phyloP scores from a whole-genome alignment of 2,329 filamentous ascomycete species.

The Colletotrichum tabaci region DNA sequence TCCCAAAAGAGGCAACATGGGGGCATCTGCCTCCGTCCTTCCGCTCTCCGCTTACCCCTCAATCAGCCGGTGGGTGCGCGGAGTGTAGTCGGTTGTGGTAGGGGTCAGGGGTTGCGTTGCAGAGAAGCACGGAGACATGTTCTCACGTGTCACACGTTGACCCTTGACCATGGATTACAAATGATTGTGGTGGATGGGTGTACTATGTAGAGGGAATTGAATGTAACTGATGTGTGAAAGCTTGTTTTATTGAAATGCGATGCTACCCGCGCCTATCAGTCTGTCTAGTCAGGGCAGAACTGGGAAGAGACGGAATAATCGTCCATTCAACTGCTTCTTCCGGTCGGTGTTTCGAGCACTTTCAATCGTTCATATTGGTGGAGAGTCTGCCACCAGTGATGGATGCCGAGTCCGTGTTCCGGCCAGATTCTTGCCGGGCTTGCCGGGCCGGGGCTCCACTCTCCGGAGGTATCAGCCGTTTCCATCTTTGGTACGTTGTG shows the following conservation, averaged over 20 bases:
- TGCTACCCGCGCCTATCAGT: not conserved
- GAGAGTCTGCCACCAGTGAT: no score
- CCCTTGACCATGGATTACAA: not conserved
- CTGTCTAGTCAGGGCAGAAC: no score
- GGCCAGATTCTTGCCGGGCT: not conserved
- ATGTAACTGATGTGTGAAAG: not conserved
- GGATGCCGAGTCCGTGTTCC: not conserved
- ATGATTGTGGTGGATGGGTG: not conserved
- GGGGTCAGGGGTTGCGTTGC: not conserved
- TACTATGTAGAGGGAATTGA: not conserved
- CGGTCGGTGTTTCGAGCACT: not conserved
- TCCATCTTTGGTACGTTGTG: not conserved
- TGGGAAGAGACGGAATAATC: not conserved
- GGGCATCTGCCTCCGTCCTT: not conserved
- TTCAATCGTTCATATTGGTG: not conserved
- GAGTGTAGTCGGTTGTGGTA: no score
- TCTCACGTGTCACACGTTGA: not conserved
- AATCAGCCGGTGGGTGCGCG: not conserved
- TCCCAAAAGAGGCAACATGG: slow-evolving; percentile 26
- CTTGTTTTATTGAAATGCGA: slow-evolving; percentile 5
- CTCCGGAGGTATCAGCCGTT: not conserved
- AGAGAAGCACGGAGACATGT: not conserved
- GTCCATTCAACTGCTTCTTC: not conserved
- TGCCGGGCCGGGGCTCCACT: not conserved
- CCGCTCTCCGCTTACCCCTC: slow-evolving; percentile 4